These are phyloP conservation scores for Cyberlindnera euphorbiiphila DNA, from an alignment of 805 yeast species.

Conservation along the genomic window DNA sequence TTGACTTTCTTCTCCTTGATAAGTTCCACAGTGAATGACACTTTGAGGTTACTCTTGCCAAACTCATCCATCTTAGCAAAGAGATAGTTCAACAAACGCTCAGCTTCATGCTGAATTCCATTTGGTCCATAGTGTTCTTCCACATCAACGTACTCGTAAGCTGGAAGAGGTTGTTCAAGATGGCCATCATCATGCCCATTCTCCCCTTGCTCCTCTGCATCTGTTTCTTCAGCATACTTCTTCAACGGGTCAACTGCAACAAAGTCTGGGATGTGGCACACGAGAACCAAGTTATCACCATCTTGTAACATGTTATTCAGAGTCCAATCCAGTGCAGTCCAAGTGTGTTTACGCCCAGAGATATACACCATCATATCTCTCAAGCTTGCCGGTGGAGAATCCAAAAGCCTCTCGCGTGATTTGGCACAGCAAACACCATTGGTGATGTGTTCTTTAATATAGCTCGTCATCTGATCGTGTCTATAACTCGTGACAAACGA, in stretches of 20 bases:
- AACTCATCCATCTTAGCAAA: conserved; percentile 13
- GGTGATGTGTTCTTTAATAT: conserved; percentile 9
- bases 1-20: conserved; percentile 19
- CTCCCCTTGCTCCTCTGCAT: conserved; percentile 1
- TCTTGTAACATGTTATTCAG: conserved; percentile 19
- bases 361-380: conserved; percentile 24
- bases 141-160: conserved; percentile 13
- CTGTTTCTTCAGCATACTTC: conserved; percentile 1
- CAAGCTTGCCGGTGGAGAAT: conserved; percentile 17
- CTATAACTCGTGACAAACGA: conserved; percentile 21
- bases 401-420: background rate
- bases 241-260: conserved; percentile 10
- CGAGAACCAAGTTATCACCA: conserved; percentile 25
- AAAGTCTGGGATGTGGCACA: conserved; percentile 20
- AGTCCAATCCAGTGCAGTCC: conserved; percentile 26
- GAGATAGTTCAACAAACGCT: conserved; percentile 16
- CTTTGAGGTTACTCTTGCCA: conserved; percentile 15
- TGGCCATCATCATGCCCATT: conserved; percentile 1
- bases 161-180: conserved; percentile 4
- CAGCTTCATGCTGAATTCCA: conserved; percentile 15
- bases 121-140: conserved; percentile 13
- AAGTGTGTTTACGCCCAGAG: conserved; percentile 24
- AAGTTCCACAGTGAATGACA: conserved; percentile 24
- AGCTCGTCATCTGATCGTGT: conserved; percentile 19
- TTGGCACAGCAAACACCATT: background rate